A percentile compares a stretch with the other conserved stretches of the same genome.
These are phyloP conservation scores for Penicillium freii DNA, from an alignment of 2,329 filamentous ascomycete genomes.

Conservation along the genomic window DNA sequence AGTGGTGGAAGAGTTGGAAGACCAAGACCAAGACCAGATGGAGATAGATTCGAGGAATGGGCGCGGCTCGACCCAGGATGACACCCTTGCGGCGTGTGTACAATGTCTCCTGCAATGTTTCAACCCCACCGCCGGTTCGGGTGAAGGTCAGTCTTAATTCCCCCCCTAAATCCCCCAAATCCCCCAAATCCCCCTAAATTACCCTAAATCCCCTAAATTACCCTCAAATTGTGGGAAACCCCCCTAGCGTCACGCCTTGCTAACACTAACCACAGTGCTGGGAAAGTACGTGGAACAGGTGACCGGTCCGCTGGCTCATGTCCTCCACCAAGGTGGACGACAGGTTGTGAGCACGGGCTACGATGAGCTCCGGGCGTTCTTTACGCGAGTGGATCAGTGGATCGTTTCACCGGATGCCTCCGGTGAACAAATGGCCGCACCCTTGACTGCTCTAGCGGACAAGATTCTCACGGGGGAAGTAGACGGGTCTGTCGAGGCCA, in stretches of 20 bases:
- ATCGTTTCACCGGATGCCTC: conserved; percentile 11
- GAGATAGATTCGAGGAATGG: conserved; percentile 59
- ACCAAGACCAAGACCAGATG: conserved; percentile 58
- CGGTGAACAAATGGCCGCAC: conserved; percentile 26
- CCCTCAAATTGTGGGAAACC: conserved; percentile 3
- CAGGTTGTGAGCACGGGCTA: conserved; percentile 37
- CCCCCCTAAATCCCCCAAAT: neutral
- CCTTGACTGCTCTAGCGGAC: conserved; percentile 29
- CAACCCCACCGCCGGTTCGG: conserved; percentile 28
- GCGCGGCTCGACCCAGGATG: conserved; percentile 27
- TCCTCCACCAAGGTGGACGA: conserved; percentile 34
- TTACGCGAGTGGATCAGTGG: conserved; percentile 31
- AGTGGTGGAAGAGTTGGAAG: conserved; percentile 59
- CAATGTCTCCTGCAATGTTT: conserved; percentile 41
- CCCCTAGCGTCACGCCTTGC: conserved; percentile 24
- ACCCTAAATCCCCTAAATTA: neutral
- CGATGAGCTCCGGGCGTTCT: conserved; percentile 35
- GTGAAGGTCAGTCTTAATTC: conserved; percentile 26
- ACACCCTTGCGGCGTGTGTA: conserved; percentile 41
- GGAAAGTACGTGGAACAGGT: conserved; percentile 31
- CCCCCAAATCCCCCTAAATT: neutral
- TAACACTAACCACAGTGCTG: conserved; percentile 33
- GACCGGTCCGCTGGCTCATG: conserved; percentile 30
- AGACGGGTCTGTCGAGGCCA: conserved; percentile 37
- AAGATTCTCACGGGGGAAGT: conserved; percentile 34